Conservation (phyloP, 208 protist genomes). For the Endotrypanum monterogeii region DNA sequence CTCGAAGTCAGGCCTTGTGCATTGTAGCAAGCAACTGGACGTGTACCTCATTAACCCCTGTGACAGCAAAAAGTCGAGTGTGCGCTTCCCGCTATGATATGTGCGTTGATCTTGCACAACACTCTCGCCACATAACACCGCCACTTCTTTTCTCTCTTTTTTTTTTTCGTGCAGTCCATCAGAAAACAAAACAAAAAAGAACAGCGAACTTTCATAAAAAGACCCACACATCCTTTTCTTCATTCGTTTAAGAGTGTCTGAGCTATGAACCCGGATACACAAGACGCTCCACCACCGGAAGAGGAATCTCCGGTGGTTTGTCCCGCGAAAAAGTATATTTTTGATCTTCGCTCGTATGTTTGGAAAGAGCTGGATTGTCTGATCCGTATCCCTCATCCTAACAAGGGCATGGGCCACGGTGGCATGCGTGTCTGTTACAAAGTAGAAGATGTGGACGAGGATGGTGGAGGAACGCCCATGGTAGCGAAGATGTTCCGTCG, state of each 20-base stretch:
- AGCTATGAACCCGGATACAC: background rate
- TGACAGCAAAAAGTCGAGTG: too few relatives aligned
- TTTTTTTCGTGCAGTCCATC: too few relatives aligned
- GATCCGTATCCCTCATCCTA: constrained; percentile 52
- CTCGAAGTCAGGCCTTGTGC: background rate
- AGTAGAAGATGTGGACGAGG: constrained; percentile 84
- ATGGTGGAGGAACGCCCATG: constrained; percentile 56
- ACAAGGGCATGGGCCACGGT: constrained; percentile 57
- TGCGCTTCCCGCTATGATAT: too few relatives aligned
- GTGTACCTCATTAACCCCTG: too few relatives aligned
- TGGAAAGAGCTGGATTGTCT: constrained; percentile 70
- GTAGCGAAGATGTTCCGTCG: constrained; percentile 88
- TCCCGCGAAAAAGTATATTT: constrained; percentile 75
- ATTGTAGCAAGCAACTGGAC: too few relatives aligned
- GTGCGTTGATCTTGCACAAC: too few relatives aligned
- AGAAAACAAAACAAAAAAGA: too few relatives aligned
- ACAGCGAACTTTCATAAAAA: background rate
- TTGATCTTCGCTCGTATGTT: constrained; percentile 50
- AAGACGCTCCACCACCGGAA: background rate
- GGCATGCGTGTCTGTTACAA: constrained; percentile 88
- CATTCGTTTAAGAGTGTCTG: background rate
- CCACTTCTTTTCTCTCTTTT: too few relatives aligned
- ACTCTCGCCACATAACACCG: too few relatives aligned
- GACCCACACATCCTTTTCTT: background rate
- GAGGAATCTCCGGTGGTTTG: constrained; percentile 52